Percentiles rank a stretch among this genome's conserved stretches.
Evolutionary conservation across 2,329 filamentous ascomycete genomes (phyloP).

Genomic region (Colletotrichum paranaense): DNA sequence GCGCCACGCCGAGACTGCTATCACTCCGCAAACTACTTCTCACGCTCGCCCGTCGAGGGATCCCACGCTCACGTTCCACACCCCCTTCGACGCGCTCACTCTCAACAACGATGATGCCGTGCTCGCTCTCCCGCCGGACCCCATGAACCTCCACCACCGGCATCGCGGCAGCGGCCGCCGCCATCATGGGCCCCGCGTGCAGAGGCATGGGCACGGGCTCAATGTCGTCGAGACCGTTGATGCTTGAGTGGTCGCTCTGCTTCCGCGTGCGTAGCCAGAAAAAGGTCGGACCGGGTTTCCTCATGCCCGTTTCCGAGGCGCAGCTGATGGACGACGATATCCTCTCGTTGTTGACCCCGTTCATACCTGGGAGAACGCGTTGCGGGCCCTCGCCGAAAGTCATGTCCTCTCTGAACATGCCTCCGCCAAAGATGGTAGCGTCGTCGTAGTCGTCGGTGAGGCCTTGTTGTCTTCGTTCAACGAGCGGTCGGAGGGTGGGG

Average conservation of each 20-base stretch:
- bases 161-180: neutral
- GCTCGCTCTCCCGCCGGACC: neutral
- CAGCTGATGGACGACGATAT: conserved; percentile 14
- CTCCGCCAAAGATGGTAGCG: neutral
- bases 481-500: conserved; percentile 48
- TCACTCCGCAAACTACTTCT: conserved; percentile 16
- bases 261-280: conserved; percentile 20
- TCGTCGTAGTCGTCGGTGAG: neutral
- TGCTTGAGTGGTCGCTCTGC: conserved; percentile 20
- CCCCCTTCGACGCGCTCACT: neutral
- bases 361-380: neutral
- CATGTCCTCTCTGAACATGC: neutral
- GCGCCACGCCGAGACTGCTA: neutral
- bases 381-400: neutral
- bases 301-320: conserved; percentile 6
- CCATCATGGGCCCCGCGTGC: neutral
- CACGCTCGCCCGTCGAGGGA: neutral
- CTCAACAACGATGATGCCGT: neutral
- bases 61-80: neutral
- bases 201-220: neutral
- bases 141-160: conserved; percentile 8
- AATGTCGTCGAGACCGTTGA: conserved; percentile 12
- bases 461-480: neutral
- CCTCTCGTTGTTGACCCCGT: neutral
- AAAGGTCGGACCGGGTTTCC: conserved; percentile 20